Conservation (phyloP, 495 filamentous ascomycete genomes). For the Friedmanniomyces simplex region DNA sequence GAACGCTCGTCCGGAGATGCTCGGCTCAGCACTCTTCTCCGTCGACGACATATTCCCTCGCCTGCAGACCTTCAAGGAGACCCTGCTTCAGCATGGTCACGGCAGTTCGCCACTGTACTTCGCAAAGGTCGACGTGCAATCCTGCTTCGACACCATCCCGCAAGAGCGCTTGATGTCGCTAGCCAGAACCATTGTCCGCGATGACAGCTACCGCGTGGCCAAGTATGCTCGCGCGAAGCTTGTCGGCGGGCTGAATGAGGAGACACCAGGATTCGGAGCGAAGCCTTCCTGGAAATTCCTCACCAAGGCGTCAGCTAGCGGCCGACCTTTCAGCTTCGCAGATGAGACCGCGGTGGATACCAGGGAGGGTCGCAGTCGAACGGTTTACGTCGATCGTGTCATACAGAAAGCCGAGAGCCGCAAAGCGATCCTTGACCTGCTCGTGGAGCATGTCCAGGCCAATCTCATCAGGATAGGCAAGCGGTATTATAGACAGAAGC, state of each 20-base stretch:
- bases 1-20: conserved; percentile 44
- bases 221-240: conserved; percentile 65
- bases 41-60: conserved; percentile 71
- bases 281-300: conserved; percentile 56
- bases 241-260: conserved; percentile 21
- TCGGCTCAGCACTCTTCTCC: conserved; percentile 72
- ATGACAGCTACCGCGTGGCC: conserved; percentile 57
- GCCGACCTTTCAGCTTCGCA: conserved; percentile 44
- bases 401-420: conserved; percentile 42
- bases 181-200: conserved; percentile 51
- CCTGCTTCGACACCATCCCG: conserved; percentile 93
- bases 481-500: conserved; percentile 77
- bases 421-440: conserved; percentile 53
- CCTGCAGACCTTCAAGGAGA: conserved; percentile 56
- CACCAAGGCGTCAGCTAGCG: conserved; percentile 43
- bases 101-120: conserved; percentile 53
- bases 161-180: conserved; percentile 61
- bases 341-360: conserved; percentile 43
- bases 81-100: conserved; percentile 25
- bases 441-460: conserved; percentile 64
- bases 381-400: conserved; percentile 63
- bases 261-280: conserved; percentile 12
- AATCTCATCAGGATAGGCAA: conserved; percentile 87
- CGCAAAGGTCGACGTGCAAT: conserved; percentile 81
- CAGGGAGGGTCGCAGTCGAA: conserved; percentile 44